These are phyloP conservation scores for Megacollybia platyphylla DNA, from an alignment of 1,284 basidiomycete species.

Conservation along the genomic window DNA sequence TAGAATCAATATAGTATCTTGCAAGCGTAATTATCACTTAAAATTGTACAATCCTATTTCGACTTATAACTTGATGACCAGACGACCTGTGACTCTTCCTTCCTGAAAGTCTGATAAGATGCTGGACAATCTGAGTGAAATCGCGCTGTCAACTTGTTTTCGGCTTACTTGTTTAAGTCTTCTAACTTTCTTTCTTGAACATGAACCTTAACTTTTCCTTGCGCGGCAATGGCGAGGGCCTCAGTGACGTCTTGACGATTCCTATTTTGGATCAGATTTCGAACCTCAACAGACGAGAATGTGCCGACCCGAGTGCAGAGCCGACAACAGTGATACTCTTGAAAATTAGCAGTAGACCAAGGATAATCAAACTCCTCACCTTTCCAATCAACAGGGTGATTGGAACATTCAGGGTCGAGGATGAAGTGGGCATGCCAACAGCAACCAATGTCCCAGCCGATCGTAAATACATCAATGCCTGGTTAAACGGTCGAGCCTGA, in stretches of 20 bases:
- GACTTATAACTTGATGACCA: constrained; percentile 12
- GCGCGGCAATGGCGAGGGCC: constrained; percentile 49
- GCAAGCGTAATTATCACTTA: too few species aligned
- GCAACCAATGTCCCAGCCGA: constrained; percentile 44
- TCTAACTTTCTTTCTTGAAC: constrained; percentile 29
- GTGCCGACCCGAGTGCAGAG: constrained; percentile 40
- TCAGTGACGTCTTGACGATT: constrained; percentile 54
- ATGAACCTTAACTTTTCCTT: constrained; percentile 48
- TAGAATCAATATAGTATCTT: too few species aligned
- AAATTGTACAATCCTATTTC: background rate
- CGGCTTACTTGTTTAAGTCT: constrained; percentile 32
- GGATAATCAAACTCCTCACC: constrained; percentile 14
- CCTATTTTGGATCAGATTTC: constrained; percentile 14
- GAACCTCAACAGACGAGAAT: background rate
- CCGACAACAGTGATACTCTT: constrained; percentile 45
- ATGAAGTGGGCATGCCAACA: constrained; percentile 31
- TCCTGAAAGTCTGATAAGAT: constrained; percentile 18
- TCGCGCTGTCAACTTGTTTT: background rate
- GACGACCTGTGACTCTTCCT: constrained; percentile 20
- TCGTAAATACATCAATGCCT: constrained; percentile 54
- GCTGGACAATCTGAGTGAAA: constrained; percentile 11
- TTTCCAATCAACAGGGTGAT: constrained; percentile 48
- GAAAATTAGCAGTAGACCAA: constrained; percentile 1
- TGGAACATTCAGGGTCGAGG: constrained; percentile 29
- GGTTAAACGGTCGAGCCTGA: constrained; percentile 42